Conservation (phyloP, 805 yeast genomes). For the Nakazawaea populi region DNA sequence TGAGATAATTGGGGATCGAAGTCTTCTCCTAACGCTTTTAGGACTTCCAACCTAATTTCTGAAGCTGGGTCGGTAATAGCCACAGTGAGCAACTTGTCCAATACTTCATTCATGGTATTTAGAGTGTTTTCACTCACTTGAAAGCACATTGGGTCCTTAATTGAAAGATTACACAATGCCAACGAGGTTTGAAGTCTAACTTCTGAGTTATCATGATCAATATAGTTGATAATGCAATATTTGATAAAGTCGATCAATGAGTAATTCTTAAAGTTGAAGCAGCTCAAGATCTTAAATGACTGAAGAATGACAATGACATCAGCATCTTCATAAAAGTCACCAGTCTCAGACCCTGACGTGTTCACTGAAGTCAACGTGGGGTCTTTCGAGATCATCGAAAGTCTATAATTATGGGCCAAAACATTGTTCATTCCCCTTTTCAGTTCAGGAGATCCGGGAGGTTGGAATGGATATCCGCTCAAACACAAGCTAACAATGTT, state of each 20-base stretch:
- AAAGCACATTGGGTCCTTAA: constrained; percentile 75
- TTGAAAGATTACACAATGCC: constrained; percentile 72
- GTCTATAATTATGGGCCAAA: constrained; percentile 75
- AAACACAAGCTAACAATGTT: constrained; percentile 68
- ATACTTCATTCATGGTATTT: constrained; percentile 76
- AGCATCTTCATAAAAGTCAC: constrained; percentile 14
- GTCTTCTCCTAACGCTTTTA: constrained; percentile 62
- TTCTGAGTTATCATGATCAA: constrained; percentile 72
- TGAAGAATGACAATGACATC: constrained; percentile 56
- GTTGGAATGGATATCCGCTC: constrained; percentile 74
- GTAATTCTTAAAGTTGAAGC: constrained; percentile 68
- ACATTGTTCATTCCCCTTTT: constrained; percentile 50
- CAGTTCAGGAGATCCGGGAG: constrained; percentile 82
- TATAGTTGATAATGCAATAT: constrained; percentile 74
- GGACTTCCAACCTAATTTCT: constrained; percentile 77
- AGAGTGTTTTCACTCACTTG: constrained; percentile 80
- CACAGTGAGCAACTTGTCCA: constrained; percentile 71
- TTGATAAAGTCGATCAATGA: constrained; percentile 85
- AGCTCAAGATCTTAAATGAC: constrained; percentile 70
- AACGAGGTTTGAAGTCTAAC: constrained; percentile 83
- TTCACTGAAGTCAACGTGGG: constrained; percentile 31
- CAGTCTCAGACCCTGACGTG: constrained; percentile 15
- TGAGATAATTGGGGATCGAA: constrained; percentile 93
- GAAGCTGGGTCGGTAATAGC: constrained; percentile 86
- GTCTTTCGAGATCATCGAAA: constrained; percentile 64